Evolutionary conservation across 2,329 filamentous ascomycete genomes (phyloP).

Genomic region (Alternaria sp.): DNA sequence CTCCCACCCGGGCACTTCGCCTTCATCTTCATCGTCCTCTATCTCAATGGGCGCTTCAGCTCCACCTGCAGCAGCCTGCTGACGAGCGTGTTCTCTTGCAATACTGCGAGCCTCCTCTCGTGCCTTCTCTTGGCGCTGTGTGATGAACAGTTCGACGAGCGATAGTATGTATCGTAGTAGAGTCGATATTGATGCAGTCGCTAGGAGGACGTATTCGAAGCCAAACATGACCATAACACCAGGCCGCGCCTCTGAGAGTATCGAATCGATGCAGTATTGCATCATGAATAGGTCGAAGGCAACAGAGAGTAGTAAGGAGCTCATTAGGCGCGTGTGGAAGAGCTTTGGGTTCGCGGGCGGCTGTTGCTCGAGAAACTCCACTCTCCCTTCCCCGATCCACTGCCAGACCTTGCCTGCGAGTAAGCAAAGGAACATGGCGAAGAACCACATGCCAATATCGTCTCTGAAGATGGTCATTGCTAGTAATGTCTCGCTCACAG

Average conservation of each 20-base stretch:
- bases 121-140: constrained; percentile 74
- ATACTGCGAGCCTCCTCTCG: constrained; percentile 58
- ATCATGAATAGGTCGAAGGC: constrained; percentile 82
- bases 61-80: constrained; percentile 53
- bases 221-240: constrained; percentile 99
- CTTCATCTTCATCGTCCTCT: constrained; percentile 86
- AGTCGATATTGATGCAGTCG: constrained; percentile 81
- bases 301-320: constrained; percentile 81
- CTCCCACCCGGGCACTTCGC: constrained; percentile 96
- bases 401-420: constrained; percentile 97
- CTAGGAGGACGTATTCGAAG: constrained; percentile 92
- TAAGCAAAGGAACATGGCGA: constrained; percentile 94
- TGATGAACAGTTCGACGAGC: constrained; percentile 77
- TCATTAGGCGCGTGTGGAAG: constrained; percentile 83
- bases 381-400: constrained; percentile 95
- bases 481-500: constrained; percentile 93
- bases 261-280: constrained; percentile 79
- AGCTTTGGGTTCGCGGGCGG: constrained; percentile 86
- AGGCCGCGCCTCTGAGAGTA: constrained; percentile 85
- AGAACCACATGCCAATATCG: constrained; percentile 91
- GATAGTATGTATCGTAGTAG: constrained; percentile 79
- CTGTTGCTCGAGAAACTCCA: constrained; percentile 95
- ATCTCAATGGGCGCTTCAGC: constrained; percentile 49
- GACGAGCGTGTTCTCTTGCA: constrained; percentile 74
- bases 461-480: constrained; percentile 99